Base-by-base conservation (phyloP, 176 grass and related monocot genomes). In the Urochloa ruziziensis region DNA sequence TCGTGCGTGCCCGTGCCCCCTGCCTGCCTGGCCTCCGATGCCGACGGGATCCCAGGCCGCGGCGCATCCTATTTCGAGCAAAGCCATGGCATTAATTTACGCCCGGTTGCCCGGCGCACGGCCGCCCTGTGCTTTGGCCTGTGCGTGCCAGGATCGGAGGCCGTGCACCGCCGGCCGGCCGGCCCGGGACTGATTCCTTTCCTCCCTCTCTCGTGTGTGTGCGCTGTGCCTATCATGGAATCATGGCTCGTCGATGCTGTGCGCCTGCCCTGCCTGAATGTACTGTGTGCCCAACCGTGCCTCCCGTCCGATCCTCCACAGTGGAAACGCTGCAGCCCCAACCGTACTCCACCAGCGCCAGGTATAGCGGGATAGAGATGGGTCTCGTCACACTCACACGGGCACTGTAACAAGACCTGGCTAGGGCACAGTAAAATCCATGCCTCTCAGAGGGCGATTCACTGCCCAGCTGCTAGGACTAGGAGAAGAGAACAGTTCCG, bases 51-150 rank as follows among this genome's bases (percentile, higher is more conserved):
- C 68, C 42, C 48, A 18, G 48, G 48, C 48, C 81, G 32, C 73
- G 29, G 54, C 49, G 66, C 57, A 36, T 62, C 80, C 80, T 65
- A 34, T 83, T 79, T 65, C 66, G 35, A 79, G 86, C 46, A 70
- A 70, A 18, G 21, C 23, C 53, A 56, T 56, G 53, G 27, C 86
- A 88, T 79, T 83, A 47, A 88, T n/a, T n/a, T n/a, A 59, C 69
- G 69, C 43, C 43, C 77, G 61, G 60, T 56, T 19, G 53, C 6
- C 53, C 53, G 53, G 53, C 17, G 53, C 53, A 56, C 53, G 53
- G 53, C 21, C 2, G 49, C 18, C 19, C 1, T 2, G 13, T 23
- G 51, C 51, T n/a, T n/a, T n/a, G n/a, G 51, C 51, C 51, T 21
- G 13, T 3, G 44, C 44, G 44, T 14, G n/a, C 12, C 4, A n/a